A percentile compares a stretch with the other conserved stretches of the same genome.
Evolutionary conservation across 2,329 filamentous ascomycete species (phyloP).

Genomic region (Talaromyces sp.): DNA sequence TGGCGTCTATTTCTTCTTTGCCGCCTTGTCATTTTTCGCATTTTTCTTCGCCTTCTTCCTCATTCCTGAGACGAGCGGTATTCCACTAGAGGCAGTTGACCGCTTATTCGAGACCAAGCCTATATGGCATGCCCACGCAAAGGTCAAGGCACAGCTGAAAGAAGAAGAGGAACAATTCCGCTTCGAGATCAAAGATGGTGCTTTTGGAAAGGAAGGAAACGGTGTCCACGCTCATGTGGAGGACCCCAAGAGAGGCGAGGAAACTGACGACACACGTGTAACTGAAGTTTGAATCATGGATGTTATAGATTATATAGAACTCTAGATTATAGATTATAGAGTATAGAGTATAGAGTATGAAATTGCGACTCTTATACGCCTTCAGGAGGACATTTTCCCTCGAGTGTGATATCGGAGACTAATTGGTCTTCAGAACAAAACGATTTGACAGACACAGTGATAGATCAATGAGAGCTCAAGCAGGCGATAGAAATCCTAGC

Average conservation of each 20-base stretch:
- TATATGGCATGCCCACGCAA: constrained; percentile 35
- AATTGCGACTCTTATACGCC: neutral
- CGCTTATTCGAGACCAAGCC: constrained; percentile 51
- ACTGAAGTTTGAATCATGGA: neutral
- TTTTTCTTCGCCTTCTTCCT: neutral
- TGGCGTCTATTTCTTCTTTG: constrained; percentile 68
- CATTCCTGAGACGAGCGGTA: neutral
- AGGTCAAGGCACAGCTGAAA: constrained; percentile 33
- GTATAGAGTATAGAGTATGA: neutral
- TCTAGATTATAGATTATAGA: neutral
- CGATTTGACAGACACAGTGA: neutral
- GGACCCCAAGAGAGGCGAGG: neutral
- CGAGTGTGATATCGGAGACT: neutral
- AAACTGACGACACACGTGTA: neutral
- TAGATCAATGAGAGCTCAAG: neutral
- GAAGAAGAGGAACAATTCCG: constrained; percentile 31
- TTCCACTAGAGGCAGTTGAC: constrained; percentile 56
- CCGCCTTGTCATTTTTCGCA: constrained; percentile 57
- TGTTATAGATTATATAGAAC: neutral
- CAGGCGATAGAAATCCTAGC: neutral
- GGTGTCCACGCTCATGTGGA: neutral
- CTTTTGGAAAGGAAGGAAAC: neutral
- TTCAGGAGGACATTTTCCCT: neutral
- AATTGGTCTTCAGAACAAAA: neutral
- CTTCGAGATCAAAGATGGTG: neutral